A percentile compares a stretch with the other conserved stretches of the same genome.
These are phyloP conservation scores for Penicillium sclerotigenum DNA, from an alignment of 2,329 filamentous ascomycete species.

Conservation along the genomic window DNA sequence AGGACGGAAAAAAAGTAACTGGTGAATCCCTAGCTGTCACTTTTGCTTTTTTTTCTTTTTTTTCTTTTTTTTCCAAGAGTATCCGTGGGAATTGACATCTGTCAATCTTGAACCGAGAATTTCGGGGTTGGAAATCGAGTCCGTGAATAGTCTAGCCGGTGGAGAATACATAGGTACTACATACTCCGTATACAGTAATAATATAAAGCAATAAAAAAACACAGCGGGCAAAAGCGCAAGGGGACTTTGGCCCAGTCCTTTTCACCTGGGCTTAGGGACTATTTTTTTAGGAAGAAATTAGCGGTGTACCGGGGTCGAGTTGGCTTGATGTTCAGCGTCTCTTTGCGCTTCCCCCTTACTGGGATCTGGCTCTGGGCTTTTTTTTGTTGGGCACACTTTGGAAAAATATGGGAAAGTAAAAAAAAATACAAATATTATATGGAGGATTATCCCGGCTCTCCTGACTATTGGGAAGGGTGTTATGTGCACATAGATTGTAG, in stretches of 20 bases:
- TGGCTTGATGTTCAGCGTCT: neutral
- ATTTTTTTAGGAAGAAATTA: neutral
- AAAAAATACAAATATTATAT: neutral
- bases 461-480: neutral
- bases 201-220: neutral
- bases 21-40: neutral
- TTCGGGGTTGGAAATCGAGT: neutral
- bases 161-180: neutral
- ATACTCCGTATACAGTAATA: too few species aligned
- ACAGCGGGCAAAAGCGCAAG: conserved; percentile 3
- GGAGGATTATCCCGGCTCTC: neutral
- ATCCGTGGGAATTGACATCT: conserved; percentile 3
- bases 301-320: conserved; percentile 6
- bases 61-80: neutral
- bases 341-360: conserved; percentile 4
- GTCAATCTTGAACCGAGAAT: neutral
- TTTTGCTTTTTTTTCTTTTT: neutral
- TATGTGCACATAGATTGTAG: neutral
- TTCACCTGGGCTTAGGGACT: neutral
- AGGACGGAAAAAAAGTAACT: neutral
- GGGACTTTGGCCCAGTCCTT: neutral
- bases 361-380: conserved; percentile 5
- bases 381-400: neutral
- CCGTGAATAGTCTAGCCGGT: neutral
- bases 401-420: neutral